Evolutionary conservation across 2,329 filamentous ascomycete species (phyloP).

Genomic region (Botrytis hyacinthi): DNA sequence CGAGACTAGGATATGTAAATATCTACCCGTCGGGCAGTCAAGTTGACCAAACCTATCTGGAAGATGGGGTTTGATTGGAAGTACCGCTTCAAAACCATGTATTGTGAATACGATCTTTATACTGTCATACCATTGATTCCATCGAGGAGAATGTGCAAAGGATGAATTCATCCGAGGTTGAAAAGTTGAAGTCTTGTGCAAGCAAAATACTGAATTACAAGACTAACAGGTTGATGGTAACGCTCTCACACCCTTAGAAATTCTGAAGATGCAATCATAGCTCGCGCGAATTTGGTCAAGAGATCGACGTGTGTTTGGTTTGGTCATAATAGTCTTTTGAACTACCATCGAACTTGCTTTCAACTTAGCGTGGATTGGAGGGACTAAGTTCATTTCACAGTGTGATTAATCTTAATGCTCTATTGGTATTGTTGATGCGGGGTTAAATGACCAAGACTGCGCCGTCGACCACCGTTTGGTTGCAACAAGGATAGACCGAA

Average conservation of each 20-base stretch:
- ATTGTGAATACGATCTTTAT: too few species aligned
- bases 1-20: constrained; percentile 1
- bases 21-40: neutral
- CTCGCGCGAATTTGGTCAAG: neutral
- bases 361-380: neutral
- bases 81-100: neutral
- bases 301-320: neutral
- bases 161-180: neutral
- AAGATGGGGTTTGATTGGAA: neutral
- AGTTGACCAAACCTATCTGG: neutral
- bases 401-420: neutral
- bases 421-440: neutral
- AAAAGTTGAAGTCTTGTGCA: neutral
- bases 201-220: neutral
- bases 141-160: neutral
- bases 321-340: neutral
- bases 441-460: neutral
- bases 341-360: neutral
- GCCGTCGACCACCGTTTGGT: neutral
- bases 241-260: neutral
- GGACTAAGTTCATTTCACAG: neutral
- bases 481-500: neutral
- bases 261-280: neutral
- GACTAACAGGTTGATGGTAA: neutral
- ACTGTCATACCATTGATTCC: neutral